These are phyloP conservation scores for Brassica incana DNA, from an alignment of 345 rosid species.

Conservation along the genomic window DNA sequence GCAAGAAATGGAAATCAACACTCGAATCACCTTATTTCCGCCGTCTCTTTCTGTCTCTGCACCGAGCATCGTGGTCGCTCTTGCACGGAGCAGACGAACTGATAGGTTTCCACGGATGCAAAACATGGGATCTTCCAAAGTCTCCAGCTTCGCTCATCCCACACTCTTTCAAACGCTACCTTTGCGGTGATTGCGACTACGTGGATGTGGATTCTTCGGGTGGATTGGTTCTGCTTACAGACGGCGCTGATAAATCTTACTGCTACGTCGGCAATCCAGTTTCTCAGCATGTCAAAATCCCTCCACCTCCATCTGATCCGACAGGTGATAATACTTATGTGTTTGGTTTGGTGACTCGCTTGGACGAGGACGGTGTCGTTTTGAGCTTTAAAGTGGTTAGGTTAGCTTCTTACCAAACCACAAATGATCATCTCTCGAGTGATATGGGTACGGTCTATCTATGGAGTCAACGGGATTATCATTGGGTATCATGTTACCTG, in stretches of 20 bases:
- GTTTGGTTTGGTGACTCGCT: background rate
- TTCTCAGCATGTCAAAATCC: background rate
- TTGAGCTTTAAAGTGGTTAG: background rate
- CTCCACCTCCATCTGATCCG: background rate
- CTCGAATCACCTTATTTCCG: background rate
- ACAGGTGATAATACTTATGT: background rate
- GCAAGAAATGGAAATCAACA: background rate
- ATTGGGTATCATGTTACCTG: constrained; percentile 1
- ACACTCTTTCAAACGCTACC: background rate
- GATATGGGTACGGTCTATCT: background rate
- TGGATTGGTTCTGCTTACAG: background rate
- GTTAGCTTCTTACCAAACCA: background rate
- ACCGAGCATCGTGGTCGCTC: background rate
- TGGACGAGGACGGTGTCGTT: background rate
- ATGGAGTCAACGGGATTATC: background rate
- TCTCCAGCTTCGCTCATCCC: background rate
- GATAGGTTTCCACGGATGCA: background rate
- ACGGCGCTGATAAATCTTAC: background rate
- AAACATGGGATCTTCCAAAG: background rate
- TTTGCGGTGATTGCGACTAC: background rate
- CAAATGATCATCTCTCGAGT: background rate
- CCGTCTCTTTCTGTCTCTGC: background rate
- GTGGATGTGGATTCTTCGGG: background rate
- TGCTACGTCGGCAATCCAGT: background rate
- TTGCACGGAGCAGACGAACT: background rate